A percentile compares a stretch with the other conserved stretches of the same genome.
These are phyloP conservation scores for Backusella psychrophila DNA, from an alignment of 192 early-diverging fungal species.

Conservation along the genomic window DNA sequence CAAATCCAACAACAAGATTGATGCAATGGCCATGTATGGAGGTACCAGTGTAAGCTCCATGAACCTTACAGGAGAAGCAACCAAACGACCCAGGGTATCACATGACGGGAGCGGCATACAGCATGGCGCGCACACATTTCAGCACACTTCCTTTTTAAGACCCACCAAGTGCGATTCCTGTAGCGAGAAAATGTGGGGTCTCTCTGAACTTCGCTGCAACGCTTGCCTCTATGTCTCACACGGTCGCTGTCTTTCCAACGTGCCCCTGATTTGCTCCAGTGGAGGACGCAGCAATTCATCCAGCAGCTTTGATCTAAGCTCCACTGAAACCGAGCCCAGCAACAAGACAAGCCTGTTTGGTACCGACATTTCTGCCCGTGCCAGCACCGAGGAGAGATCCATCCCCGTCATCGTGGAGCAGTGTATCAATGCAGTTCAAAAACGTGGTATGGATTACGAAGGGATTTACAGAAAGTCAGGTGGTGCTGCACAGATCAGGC, in stretches of 20 bases:
- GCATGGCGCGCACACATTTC: conserved; percentile 16
- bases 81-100: background rate
- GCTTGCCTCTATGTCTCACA: conserved; percentile 40
- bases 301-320: background rate
- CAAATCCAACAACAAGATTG: background rate
- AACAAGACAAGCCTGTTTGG: conserved; percentile 58
- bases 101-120: background rate
- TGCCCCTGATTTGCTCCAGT: conserved; percentile 5
- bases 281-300: background rate
- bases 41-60: background rate
- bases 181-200: conserved; percentile 50
- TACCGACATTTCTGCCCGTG: conserved; percentile 48
- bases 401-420: conserved; percentile 67
- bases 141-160: conserved; percentile 25
- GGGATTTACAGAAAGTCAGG: conserved; percentile 80
- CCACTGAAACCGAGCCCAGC: background rate
- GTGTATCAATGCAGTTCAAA: conserved; percentile 67
- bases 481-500: conserved; percentile 62
- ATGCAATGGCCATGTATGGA: background rate
- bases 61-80: background rate
- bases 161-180: conserved; percentile 46
- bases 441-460: conserved; percentile 56
- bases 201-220: conserved; percentile 41
- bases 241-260: conserved; percentile 31
- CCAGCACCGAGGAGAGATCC: conserved; percentile 47